phyloP scores from a whole-genome alignment of 1,284 basidiomycete genomes.

The Wallemia ichthyophaga region DNA sequence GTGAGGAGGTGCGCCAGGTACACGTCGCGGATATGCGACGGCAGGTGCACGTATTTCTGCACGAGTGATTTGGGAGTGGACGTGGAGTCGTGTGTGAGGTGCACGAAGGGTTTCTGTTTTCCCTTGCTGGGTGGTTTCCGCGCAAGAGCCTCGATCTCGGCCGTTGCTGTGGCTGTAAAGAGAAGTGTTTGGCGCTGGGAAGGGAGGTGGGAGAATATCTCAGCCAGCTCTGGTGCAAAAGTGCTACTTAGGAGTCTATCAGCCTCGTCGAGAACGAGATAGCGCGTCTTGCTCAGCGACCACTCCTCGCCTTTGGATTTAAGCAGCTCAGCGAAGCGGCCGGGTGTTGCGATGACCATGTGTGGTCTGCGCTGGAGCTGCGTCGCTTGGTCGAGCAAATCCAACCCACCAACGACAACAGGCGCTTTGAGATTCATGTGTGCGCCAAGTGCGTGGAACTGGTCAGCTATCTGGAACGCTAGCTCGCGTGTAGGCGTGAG shows the following conservation, averaged over 20 bases:
- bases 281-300: not conserved
- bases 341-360: conserved; percentile 83
- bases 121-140: conserved; percentile 42
- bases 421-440: conserved; percentile 50
- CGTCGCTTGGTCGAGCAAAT: conserved; percentile 80
- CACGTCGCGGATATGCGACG: conserved; percentile 73
- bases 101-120: conserved; percentile 60
- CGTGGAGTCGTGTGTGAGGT: conserved; percentile 43
- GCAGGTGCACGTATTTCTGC: conserved; percentile 74
- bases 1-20: conserved; percentile 75
- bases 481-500: conserved; percentile 90
- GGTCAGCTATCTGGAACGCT: conserved; percentile 86
- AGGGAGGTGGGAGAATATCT: conserved; percentile 50
- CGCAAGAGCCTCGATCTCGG: conserved; percentile 52
- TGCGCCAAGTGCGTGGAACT: conserved; percentile 69
- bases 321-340: conserved; percentile 72
- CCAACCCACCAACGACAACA: conserved; percentile 90
- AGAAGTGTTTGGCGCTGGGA: conserved; percentile 72
- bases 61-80: conserved; percentile 60
- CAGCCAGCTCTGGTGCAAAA: conserved; percentile 57
- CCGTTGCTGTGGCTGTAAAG: conserved; percentile 81
- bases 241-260: conserved; percentile 72
- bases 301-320: conserved; percentile 23
- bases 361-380: conserved; percentile 66
- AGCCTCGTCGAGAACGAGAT: conserved; percentile 74